Conservation (phyloP, 768 basidiomycete genomes). For the Hirschioporus abietinus region DNA sequence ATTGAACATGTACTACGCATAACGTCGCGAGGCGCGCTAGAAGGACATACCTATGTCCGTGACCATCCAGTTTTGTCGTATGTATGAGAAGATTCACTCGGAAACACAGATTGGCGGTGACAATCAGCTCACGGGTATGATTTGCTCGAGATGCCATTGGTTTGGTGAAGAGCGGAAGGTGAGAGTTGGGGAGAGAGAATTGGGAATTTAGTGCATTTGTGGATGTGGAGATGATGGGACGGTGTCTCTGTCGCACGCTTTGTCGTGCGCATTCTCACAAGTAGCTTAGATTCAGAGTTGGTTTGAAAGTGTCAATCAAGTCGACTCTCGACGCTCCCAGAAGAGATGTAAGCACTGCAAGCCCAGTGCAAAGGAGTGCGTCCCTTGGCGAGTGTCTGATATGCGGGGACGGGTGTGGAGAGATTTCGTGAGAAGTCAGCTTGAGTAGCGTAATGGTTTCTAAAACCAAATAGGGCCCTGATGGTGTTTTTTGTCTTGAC, state of each 20-base stretch:
- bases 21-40: background rate
- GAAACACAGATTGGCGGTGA: background rate
- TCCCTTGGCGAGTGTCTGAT: background rate
- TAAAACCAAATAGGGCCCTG: no score
- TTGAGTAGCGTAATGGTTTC: no score
- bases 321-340: no score
- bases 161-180: background rate
- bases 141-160: background rate
- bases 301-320: no score
- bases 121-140: background rate
- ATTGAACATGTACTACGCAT: background rate
- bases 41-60: background rate
- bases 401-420: background rate
- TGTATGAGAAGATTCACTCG: background rate
- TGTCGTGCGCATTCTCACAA: background rate
- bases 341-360: background rate
- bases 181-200: background rate
- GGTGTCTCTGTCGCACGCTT: background rate
- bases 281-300: no score
- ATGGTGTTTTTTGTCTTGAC: no score
- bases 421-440: no score
- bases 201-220: background rate
- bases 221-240: background rate
- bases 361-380: no score
- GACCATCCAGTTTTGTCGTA: background rate